Evolutionary conservation across 148 eudicot species (phyloP).

Genomic region (Camellia lanceoleosa): DNA sequence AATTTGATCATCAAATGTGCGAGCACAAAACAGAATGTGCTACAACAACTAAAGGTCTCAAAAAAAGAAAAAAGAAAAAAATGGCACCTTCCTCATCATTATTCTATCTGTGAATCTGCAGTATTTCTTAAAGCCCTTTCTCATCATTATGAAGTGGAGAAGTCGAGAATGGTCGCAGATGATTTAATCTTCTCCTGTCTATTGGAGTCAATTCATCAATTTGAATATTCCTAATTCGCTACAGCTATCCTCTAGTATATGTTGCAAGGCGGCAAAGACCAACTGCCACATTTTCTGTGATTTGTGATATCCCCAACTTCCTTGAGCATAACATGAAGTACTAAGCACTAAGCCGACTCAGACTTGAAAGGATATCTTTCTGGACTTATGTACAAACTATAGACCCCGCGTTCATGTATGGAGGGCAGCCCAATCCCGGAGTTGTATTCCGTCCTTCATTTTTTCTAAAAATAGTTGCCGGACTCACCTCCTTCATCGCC

Average conservation of each 20-base stretch:
- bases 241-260: background rate
- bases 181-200: background rate
- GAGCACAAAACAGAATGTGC: too few relatives aligned
- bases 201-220: background rate
- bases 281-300: background rate
- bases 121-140: background rate
- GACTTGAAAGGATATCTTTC: background rate
- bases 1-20: too few relatives aligned
- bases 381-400: slow-evolving; percentile 9
- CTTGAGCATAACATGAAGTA: too few relatives aligned
- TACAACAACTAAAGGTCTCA: too few relatives aligned
- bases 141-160: background rate
- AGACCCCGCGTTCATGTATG: background rate
- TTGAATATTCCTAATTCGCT: background rate
- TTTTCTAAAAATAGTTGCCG: background rate
- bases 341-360: too few relatives aligned
- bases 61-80: too few relatives aligned
- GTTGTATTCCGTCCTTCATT: background rate
- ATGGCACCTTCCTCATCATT: too few relatives aligned
- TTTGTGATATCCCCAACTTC: too few relatives aligned
- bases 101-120: too few relatives aligned
- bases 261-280: background rate
- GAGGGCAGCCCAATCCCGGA: background rate
- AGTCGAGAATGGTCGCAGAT: background rate
- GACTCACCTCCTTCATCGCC: background rate